Conservation (phyloP, 2,329 filamentous ascomycete species). For the Colletotrichum zoysiae region DNA sequence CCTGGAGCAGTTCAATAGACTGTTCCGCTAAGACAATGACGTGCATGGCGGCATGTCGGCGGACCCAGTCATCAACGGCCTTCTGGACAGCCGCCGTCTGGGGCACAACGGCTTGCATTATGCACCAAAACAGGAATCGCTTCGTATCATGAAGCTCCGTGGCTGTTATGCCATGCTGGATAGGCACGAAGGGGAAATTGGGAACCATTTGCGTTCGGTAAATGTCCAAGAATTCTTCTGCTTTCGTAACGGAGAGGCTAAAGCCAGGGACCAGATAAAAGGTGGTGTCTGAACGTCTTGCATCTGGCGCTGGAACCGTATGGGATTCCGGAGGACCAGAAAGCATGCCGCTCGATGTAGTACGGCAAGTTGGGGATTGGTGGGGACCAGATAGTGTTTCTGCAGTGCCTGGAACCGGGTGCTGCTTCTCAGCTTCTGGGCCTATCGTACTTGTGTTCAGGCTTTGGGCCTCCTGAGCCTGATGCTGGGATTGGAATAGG, state of each 20-base stretch:
- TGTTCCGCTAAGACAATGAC: conserved; percentile 54
- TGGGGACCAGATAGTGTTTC: background rate
- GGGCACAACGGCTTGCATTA: conserved; percentile 52
- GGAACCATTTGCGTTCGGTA: conserved; percentile 52
- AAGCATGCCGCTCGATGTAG: background rate
- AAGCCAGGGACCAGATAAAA: conserved; percentile 51
- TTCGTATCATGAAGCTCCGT: conserved; percentile 49
- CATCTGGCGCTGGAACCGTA: background rate
- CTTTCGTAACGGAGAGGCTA: conserved; percentile 50
- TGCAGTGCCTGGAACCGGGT: background rate
- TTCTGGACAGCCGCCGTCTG: conserved; percentile 50
- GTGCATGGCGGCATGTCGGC: conserved; percentile 52
- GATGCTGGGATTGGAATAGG: conserved; percentile 50
- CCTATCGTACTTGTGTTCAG: background rate
- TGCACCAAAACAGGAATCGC: conserved; percentile 54
- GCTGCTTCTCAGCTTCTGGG: background rate
- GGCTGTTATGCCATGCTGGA: conserved; percentile 46
- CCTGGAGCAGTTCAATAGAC: conserved; percentile 53
- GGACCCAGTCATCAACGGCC: conserved; percentile 52
- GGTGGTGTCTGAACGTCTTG: background rate
- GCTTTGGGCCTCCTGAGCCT: background rate
- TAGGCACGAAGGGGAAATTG: conserved; percentile 55
- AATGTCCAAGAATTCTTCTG: conserved; percentile 48
- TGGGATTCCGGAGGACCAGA: background rate
- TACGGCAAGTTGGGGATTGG: background rate